Evolutionary conservation across 78 protist species (phyloP).

Genomic region (Cavenderia fasciculata): DNA sequence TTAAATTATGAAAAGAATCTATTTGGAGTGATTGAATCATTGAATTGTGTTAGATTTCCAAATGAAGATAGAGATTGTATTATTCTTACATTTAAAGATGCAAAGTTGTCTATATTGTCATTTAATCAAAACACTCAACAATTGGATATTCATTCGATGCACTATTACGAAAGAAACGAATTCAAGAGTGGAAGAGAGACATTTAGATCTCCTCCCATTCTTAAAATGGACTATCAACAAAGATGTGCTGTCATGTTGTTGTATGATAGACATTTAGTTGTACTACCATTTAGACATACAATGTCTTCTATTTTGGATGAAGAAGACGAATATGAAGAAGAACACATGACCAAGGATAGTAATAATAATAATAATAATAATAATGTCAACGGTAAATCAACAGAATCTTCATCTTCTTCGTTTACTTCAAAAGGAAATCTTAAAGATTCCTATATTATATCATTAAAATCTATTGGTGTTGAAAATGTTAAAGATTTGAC

Average conservation of each 20-base stretch:
- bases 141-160: conserved; percentile 53
- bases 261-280: conserved; percentile 49
- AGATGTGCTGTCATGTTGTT: conserved; percentile 78
- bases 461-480: conserved; percentile 9
- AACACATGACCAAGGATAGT: not conserved
- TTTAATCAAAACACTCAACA: conserved; percentile 7
- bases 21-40: conserved; percentile 47
- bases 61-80: conserved; percentile 36
- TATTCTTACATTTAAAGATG: conserved; percentile 56
- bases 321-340: conserved; percentile 7
- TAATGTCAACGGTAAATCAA: not conserved
- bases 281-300: conserved; percentile 62
- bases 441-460: conserved; percentile 7
- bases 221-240: conserved; percentile 57
- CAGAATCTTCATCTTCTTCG: no score
- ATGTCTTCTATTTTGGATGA: conserved; percentile 12
- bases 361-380: not conserved
- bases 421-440: not conserved
- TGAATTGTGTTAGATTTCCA: conserved; percentile 52
- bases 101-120: conserved; percentile 40
- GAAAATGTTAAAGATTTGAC: conserved; percentile 71
- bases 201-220: conserved; percentile 51
- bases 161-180: conserved; percentile 52
- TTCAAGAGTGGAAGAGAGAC: conserved; percentile 28
- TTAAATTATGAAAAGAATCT: conserved; percentile 19